phyloP scores from a whole-genome alignment of 768 basidiomycete genomes.

The Lactarius evosmus region DNA sequence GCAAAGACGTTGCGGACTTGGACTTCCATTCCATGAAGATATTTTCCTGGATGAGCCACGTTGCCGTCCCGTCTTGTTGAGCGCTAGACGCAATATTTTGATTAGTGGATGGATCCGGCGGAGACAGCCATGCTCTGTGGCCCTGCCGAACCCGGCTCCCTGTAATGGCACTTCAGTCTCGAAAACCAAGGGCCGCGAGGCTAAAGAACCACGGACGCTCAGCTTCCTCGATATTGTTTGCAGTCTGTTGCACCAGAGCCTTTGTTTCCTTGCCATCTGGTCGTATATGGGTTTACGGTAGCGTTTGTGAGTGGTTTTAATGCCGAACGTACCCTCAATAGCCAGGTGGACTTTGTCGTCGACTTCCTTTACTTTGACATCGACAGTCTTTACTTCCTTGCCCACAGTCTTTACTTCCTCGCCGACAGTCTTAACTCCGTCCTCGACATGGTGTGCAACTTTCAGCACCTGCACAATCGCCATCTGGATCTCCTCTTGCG shows the following conservation, averaged over 20 bases:
- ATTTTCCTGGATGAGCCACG: background rate
- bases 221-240: background rate
- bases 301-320: background rate
- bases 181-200: background rate
- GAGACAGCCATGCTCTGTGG: background rate
- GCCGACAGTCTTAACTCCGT: background rate
- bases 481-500: background rate
- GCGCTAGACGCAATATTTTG: background rate
- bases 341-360: background rate
- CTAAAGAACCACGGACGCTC: background rate
- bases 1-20: background rate
- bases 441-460: background rate
- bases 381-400: background rate
- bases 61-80: background rate
- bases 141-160: background rate
- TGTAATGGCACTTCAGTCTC: background rate
- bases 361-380: background rate
- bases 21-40: background rate
- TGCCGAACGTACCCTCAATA: background rate
- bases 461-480: background rate
- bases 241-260: background rate
- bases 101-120: background rate
- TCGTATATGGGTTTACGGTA: background rate
- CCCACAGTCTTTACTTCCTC: background rate
- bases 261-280: background rate